Evolutionary conservation across 2,329 filamentous ascomycete genomes (phyloP), one percentile per base, ranked within the genome.

Genomic region (Alternaria rosae): DNA sequence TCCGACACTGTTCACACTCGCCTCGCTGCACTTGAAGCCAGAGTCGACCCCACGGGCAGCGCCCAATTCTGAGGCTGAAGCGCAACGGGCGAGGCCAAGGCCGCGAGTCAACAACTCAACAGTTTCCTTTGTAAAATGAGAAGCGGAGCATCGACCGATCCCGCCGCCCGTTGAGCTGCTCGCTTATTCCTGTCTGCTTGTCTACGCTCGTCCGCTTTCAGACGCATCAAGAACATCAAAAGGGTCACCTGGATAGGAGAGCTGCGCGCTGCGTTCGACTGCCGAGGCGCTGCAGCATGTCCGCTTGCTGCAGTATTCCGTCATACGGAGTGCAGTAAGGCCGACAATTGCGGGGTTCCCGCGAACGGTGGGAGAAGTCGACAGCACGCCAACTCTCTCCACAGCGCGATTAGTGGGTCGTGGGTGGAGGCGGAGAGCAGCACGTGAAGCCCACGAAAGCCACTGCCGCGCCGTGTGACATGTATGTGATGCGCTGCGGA

Each of bases 81-180:
- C 59, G 67, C 62, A 60, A 62, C 59, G 57, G 65, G 58, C 66
- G 61, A 48, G 65, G 59, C 64, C 67, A 64, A 45, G 65, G 59
- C 64, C 62, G 54, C 61, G 62, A 61, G 65, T 67, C 69, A 71
- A 70, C 69, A 71, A 61, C 66, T 72, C 70, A 72, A 72, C 70
- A 72, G 62, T 60, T 59, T 62, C 52, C 58, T 59, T 65, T 63
- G 65, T n/a, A 66, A 66, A 64, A 71, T 70, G 63, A 69, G 57
- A 63, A 60, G 63, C 68, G 66, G 70, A 69, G 64, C 64, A 64
- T 54, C 35, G 51, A 35, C 69, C 69, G 61, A 58, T 57, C 35
- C 44, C 52, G 55, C 59, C 59, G 48, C 41, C 44, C 52, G 55
- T 61, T 60, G 51, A 50, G 58, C 41, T 61, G 45, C 47, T 28